Conservation (phyloP, 2,329 filamentous ascomycete species). For the Pseudopithomyces chartarum region DNA sequence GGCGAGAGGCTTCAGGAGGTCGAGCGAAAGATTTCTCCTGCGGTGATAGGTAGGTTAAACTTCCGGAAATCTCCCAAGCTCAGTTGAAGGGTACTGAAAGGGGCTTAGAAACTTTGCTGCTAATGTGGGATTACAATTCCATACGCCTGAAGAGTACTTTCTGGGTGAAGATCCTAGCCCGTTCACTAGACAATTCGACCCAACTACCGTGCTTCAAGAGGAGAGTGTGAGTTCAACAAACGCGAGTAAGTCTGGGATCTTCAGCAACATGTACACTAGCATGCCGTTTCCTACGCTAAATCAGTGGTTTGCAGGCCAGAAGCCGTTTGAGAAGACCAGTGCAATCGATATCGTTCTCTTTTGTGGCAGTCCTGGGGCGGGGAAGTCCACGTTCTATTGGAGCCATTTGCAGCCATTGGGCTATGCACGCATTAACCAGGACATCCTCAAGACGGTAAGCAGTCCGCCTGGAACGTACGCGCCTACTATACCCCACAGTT, state of each 20-base stretch:
- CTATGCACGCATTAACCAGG: slow-evolving; percentile 89
- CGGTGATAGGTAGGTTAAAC: slow-evolving; percentile 58
- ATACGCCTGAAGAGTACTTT: slow-evolving; percentile 93
- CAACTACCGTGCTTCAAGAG: slow-evolving; percentile 49
- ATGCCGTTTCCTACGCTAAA: slow-evolving; percentile 24
- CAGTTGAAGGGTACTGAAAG: slow-evolving; percentile 17
- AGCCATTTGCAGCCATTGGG: slow-evolving; percentile 75
- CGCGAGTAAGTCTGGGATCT: slow-evolving; percentile 37
- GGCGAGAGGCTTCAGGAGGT: slow-evolving; percentile 49
- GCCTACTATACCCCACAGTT: slow-evolving; percentile 19
- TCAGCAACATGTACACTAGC: slow-evolving; percentile 17
- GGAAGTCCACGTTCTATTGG: slow-evolving; percentile 92
- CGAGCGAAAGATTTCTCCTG: slow-evolving; percentile 62
- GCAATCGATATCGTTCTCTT: slow-evolving; percentile 79
- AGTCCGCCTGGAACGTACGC: slow-evolving; percentile 28
- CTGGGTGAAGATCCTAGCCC: slow-evolving; percentile 68
- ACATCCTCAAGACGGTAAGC: slow-evolving; percentile 74
- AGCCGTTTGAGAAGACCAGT: slow-evolving; percentile 63
- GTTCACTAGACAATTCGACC: slow-evolving; percentile 74
- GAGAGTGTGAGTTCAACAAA: slow-evolving; percentile 29
- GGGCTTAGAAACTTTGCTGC: slow-evolving; percentile 70
- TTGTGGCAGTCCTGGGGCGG: slow-evolving; percentile 85
- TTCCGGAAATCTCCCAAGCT: slow-evolving; percentile 15
- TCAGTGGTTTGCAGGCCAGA: slow-evolving; percentile 24
- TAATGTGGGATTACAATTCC: slow-evolving; percentile 80